phyloP scores from a whole-genome alignment of 2,329 filamentous ascomycete species.

The Colletotrichum orbiculare region DNA sequence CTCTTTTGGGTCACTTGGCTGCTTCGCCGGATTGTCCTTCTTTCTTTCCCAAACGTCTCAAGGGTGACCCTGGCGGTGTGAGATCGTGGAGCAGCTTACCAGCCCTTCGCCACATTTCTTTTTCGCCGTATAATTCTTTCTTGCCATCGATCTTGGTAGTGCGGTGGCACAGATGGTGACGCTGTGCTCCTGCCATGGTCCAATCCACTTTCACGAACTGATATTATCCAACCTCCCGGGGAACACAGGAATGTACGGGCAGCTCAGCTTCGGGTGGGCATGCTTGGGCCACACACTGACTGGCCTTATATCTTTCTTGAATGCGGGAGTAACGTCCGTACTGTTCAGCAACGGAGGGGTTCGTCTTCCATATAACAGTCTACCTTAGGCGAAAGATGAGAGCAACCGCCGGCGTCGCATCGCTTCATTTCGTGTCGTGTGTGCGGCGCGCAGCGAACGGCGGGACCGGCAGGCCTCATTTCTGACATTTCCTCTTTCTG shows the following conservation, averaged over 20 bases:
- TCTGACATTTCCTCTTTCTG: conserved; percentile 16
- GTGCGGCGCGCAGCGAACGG: conserved; percentile 4
- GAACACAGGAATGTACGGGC: neutral
- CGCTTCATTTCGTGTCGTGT: conserved; percentile 29
- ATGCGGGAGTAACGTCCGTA: neutral
- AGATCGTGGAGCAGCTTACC: too few relatives aligned
- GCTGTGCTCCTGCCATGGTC: conserved; percentile 3
- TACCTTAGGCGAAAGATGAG: conserved; percentile 3
- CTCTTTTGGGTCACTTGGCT: too few relatives aligned
- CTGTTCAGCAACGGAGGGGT: neutral
- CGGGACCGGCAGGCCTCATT: conserved; percentile 20
- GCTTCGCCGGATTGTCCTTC: neutral
- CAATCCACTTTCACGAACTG: neutral
- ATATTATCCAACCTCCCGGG: neutral
- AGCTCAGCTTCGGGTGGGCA: too few relatives aligned
- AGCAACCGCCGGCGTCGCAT: conserved; percentile 21
- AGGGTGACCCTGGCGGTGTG: conserved; percentile 4
- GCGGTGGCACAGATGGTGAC: conserved; percentile 13
- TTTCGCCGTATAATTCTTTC: neutral
- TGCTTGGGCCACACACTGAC: too few relatives aligned
- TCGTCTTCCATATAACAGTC: neutral
- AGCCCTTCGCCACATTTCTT: too few relatives aligned
- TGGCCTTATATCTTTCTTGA: too few relatives aligned
- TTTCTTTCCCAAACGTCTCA: conserved; percentile 1
- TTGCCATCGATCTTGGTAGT: neutral